A percentile compares a stretch with the other conserved stretches of the same genome.
These are phyloP conservation scores for Cicer bijugum DNA, from an alignment of 306 rosid species.

Conservation along the genomic window DNA sequence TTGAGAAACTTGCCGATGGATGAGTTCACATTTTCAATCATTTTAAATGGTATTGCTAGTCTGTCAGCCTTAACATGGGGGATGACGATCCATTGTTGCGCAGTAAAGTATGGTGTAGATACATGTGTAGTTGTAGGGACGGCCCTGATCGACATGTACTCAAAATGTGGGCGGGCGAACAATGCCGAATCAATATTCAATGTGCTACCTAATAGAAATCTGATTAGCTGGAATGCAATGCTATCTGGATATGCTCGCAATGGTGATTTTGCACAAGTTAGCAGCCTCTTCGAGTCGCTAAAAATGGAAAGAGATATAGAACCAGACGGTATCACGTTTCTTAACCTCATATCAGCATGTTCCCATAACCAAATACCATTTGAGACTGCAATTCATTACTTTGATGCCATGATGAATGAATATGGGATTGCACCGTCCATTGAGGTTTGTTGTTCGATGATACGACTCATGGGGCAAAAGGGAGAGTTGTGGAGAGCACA, in stretches of 20 bases:
- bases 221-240: conserved; percentile 76
- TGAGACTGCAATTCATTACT: conserved; percentile 49
- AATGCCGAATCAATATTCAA: conserved; percentile 61
- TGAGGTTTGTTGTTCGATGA: conserved; percentile 74
- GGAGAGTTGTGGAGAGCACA: conserved; percentile 62
- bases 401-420: conserved; percentile 56
- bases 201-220: conserved; percentile 54
- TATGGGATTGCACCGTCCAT: conserved; percentile 58
- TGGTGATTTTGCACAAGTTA: conserved; percentile 54
- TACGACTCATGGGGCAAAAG: conserved; percentile 71
- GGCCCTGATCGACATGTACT: conserved; percentile 74
- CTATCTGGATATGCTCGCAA: conserved; percentile 66
- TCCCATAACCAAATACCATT: conserved; percentile 56
- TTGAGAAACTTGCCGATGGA: conserved; percentile 53
- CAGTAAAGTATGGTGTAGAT: conserved; percentile 58
- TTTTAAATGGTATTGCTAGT: conserved; percentile 67
- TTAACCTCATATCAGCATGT: conserved; percentile 61
- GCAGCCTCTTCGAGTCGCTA: conserved; percentile 55
- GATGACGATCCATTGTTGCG: conserved; percentile 61
- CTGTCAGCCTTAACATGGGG: conserved; percentile 73
- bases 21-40: conserved; percentile 69
- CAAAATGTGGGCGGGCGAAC: conserved; percentile 67
- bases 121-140: conserved; percentile 65
- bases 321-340: conserved; percentile 77
- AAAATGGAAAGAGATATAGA: conserved; percentile 49